Evolutionary conservation across 305 asterid species (phyloP).

Genomic region (Fraxinus latifolia): DNA sequence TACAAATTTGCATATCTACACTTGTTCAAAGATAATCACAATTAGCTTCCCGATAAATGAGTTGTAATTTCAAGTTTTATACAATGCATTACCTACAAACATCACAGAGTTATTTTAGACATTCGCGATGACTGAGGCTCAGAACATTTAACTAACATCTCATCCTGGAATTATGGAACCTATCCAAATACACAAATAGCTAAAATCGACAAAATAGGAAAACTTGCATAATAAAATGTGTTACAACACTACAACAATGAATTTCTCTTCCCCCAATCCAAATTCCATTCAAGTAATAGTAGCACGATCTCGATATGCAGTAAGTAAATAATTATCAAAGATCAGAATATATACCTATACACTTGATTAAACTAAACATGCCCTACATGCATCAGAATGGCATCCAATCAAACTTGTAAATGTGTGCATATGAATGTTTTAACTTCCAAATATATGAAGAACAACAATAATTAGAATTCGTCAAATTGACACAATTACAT

Average conservation of each 20-base stretch:
- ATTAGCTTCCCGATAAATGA: neutral
- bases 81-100: neutral
- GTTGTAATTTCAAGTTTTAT: neutral
- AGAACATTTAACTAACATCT: neutral
- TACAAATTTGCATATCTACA: neutral
- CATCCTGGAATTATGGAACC: neutral
- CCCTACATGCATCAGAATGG: neutral
- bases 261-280: neutral
- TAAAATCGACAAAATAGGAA: neutral
- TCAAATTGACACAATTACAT: too few species aligned
- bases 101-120: neutral
- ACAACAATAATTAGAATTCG: neutral
- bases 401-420: neutral
- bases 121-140: neutral
- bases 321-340: too few species aligned
- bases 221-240: neutral
- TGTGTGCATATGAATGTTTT: neutral
- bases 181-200: neutral
- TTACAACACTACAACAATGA: neutral
- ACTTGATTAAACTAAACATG: neutral
- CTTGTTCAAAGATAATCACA: neutral
- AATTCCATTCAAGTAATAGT: neutral
- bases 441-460: neutral
- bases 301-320: neutral
- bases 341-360: too few species aligned